Evolutionary conservation across 805 yeast species (phyloP).

Genomic region (Wickerhamiella nectarea): DNA sequence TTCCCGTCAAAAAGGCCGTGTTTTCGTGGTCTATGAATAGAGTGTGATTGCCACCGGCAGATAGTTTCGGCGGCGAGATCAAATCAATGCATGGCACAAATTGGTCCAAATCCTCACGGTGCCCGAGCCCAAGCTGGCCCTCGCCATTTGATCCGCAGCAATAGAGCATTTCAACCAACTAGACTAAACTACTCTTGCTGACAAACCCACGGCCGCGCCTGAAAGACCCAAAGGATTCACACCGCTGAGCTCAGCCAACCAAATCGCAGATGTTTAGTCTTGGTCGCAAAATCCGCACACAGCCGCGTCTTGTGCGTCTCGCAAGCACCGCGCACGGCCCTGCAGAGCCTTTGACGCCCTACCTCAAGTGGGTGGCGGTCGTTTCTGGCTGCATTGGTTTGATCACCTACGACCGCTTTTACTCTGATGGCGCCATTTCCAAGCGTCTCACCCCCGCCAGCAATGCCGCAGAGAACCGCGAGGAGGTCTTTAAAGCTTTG

Average conservation of each 20-base stretch:
- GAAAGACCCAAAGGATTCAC: no score
- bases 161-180: slow-evolving; percentile 19
- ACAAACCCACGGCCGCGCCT: no score
- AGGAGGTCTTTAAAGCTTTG: background rate
- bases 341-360: slow-evolving; percentile 18
- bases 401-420: slow-evolving; percentile 20
- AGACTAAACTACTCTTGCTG: no score
- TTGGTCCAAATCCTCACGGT: slow-evolving; percentile 35
- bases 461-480: slow-evolving; percentile 13
- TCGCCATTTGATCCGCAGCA: slow-evolving; percentile 79
- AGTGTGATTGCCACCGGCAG: slow-evolving; percentile 84
- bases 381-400: slow-evolving; percentile 14
- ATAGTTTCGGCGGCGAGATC: background rate
- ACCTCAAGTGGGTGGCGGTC: slow-evolving; percentile 19
- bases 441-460: slow-evolving; percentile 16
- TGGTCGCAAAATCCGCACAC: background rate
- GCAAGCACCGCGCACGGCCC: slow-evolving; percentile 18
- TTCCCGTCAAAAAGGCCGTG: slow-evolving; percentile 44
- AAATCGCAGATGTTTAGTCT: background rate
- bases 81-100: slow-evolving; percentile 27
- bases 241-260: background rate
- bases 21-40: slow-evolving; percentile 47
- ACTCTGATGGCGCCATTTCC: slow-evolving; percentile 17
- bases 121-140: slow-evolving; percentile 53
- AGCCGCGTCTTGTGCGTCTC: background rate